These are phyloP conservation scores for Apiospora pterosperma DNA, from an alignment of 2,329 filamentous ascomycete genomes.

Conservation along the genomic window DNA sequence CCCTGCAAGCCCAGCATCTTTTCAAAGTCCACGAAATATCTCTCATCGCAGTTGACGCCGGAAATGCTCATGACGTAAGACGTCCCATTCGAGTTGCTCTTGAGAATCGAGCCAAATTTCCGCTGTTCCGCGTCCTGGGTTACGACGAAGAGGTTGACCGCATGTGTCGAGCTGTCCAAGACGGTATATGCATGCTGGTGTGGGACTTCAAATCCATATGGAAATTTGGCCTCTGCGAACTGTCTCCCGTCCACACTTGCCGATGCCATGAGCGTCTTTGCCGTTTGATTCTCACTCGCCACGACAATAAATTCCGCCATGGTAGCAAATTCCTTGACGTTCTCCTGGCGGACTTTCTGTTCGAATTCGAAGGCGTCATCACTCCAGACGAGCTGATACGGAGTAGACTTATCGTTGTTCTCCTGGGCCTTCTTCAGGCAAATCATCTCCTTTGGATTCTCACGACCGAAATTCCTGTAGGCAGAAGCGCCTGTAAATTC, in stretches of 20 bases:
- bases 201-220: conserved; percentile 74
- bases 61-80: conserved; percentile 83
- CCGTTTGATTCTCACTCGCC: conserved; percentile 67
- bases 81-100: conserved; percentile 98
- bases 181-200: conserved; percentile 87
- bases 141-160: conserved; percentile 90
- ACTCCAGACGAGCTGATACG: conserved; percentile 70
- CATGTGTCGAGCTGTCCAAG: conserved; percentile 89
- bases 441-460: conserved; percentile 50
- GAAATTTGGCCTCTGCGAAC: conserved; percentile 84
- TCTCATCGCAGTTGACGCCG: conserved; percentile 75
- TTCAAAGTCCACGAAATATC: conserved; percentile 89
- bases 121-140: conserved; percentile 63
- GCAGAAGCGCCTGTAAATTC: conserved; percentile 73
- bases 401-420: conserved; percentile 59
- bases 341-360: conserved; percentile 58
- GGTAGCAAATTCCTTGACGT: conserved; percentile 83
- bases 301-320: conserved; percentile 98
- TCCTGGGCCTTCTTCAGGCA: conserved; percentile 63
- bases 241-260: conserved; percentile 79
- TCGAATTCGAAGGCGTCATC: conserved; percentile 72
- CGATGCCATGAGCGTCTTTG: conserved; percentile 69
- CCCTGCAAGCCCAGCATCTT: conserved; percentile 92
- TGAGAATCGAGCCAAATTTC: conserved; percentile 83
- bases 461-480: conserved; percentile 44